phyloP scores from a whole-genome alignment of 345 rosid genomes.

The Balakata baccata region DNA sequence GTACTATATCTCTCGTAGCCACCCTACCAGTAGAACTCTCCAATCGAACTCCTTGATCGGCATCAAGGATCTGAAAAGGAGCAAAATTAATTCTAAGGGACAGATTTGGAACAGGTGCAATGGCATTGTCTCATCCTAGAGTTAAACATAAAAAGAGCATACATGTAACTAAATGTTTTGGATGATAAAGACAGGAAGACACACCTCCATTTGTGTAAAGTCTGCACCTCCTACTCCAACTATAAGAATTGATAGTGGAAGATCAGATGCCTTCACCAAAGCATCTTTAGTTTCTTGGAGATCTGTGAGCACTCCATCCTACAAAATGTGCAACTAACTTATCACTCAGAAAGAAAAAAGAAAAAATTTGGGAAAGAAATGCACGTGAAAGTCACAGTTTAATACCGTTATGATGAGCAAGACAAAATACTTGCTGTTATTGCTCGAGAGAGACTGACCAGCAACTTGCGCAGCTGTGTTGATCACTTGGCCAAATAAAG shows the following conservation, averaged over 20 bases:
- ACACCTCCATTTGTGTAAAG: slow-evolving; percentile 87
- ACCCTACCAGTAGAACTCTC: slow-evolving; percentile 73
- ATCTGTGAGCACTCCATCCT: slow-evolving; percentile 92
- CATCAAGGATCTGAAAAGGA: slow-evolving; percentile 65
- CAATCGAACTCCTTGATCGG: slow-evolving; percentile 62
- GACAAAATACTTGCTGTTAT: slow-evolving; percentile 42
- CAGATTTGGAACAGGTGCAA: not conserved
- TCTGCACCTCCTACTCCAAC: slow-evolving; percentile 85
- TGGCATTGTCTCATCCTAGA: not conserved
- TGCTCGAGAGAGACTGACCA: slow-evolving; percentile 28
- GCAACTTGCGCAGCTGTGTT: slow-evolving; percentile 58
- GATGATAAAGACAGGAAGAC: slow-evolving; percentile 7
- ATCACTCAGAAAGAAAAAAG: not conserved
- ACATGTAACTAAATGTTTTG: not conserved
- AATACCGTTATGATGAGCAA: slow-evolving; percentile 63
- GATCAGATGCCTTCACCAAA: slow-evolving; percentile 86
- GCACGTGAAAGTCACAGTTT: not conserved
- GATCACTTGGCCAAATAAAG: slow-evolving; percentile 59
- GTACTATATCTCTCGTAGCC: slow-evolving; percentile 87
- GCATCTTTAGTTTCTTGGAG: slow-evolving; percentile 70
- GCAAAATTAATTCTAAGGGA: not conserved
- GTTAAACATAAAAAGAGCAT: not conserved
- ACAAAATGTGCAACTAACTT: not conserved
- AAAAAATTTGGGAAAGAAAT: not conserved
- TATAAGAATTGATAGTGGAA: slow-evolving; percentile 79